phyloP scores from a whole-genome alignment of 805 yeast species.

The Candida anglica region DNA sequence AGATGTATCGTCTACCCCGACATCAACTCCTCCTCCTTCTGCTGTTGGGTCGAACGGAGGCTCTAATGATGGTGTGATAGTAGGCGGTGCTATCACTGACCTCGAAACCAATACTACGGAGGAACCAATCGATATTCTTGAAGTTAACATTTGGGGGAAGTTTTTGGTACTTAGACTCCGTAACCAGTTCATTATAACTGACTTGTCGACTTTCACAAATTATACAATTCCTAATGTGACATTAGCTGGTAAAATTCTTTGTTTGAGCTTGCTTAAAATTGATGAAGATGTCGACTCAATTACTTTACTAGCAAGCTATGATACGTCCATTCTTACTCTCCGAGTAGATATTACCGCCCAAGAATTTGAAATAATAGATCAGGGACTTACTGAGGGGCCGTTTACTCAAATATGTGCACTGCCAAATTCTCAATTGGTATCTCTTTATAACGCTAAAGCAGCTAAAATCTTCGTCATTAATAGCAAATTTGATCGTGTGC shows the following conservation, averaged over 20 bases:
- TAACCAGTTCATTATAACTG: constrained; percentile 28
- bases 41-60: constrained; percentile 18
- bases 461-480: constrained; percentile 50
- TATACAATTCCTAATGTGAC: constrained; percentile 31
- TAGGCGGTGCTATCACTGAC: constrained; percentile 29
- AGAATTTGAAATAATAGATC: constrained; percentile 29
- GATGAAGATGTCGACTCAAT: constrained; percentile 13
- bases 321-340: constrained; percentile 22
- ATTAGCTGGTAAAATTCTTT: constrained; percentile 6
- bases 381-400: constrained; percentile 45
- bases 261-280: constrained; percentile 11
- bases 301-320: constrained; percentile 21
- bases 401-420: constrained; percentile 41
- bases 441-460: constrained; percentile 35
- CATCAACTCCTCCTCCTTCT: background rate
- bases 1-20: too few species aligned
- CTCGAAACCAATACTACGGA: constrained; percentile 29
- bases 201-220: constrained; percentile 36
- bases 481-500: constrained; percentile 38
- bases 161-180: constrained; percentile 43
- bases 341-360: constrained; percentile 17
- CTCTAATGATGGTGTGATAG: constrained; percentile 13
- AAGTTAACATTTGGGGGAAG: constrained; percentile 28
- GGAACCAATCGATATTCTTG: constrained; percentile 21
- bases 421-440: constrained; percentile 54